Conservation (phyloP, 257 asterid species). For the Solanum ossicruentum region DNA sequence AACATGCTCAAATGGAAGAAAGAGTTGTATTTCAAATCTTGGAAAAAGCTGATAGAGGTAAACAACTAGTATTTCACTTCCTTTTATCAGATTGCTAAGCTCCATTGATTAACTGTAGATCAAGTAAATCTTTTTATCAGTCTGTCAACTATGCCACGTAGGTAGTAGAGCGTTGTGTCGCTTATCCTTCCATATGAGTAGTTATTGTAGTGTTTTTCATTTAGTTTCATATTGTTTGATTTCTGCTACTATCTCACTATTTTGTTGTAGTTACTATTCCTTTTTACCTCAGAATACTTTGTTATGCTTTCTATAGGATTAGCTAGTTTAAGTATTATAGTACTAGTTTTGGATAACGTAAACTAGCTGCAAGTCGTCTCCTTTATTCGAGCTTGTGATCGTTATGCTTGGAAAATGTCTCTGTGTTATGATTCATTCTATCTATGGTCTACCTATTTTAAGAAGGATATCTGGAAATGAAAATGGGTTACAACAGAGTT, state of each 20-base stretch:
- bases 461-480: not conserved
- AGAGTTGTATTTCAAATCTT: constrained; percentile 77
- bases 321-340: not conserved
- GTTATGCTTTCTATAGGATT: not conserved
- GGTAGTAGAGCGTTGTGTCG: not conserved
- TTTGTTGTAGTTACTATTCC: too few relatives aligned
- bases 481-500: not conserved
- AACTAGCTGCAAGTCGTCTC: not conserved
- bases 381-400: not conserved
- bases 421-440: not conserved
- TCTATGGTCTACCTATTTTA: not conserved
- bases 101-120: not conserved
- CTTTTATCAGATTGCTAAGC: not conserved
- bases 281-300: not conserved
- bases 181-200: not conserved
- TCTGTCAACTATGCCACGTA: not conserved
- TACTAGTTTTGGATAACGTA: not conserved
- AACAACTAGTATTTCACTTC: not conserved
- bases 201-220: not conserved
- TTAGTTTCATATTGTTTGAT: not conserved
- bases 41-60: constrained; percentile 92
- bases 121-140: not conserved
- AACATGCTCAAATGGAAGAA: constrained; percentile 99
- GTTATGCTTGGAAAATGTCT: not conserved
- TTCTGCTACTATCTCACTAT: not conserved